phyloP scores from a whole-genome alignment of 768 basidiomycete species.

The Kwoniella dendrophila region DNA sequence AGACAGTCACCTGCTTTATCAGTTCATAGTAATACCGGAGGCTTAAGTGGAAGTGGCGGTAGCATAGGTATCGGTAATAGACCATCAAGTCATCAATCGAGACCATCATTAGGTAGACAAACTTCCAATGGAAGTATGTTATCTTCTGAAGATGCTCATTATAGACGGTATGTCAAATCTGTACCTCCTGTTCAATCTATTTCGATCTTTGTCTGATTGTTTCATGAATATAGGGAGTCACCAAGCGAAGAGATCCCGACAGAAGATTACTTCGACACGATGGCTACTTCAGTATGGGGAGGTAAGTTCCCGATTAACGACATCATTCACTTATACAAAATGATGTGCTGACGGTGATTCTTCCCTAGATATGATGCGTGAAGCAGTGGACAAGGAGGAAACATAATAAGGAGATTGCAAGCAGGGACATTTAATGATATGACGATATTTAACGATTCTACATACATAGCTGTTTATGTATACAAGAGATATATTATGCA shows the following conservation, averaged over 20 bases:
- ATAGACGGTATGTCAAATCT: conserved; percentile 27
- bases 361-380: conserved; percentile 45
- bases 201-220: neutral
- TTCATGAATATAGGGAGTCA: conserved; percentile 10
- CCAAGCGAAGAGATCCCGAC: conserved; percentile 17
- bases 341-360: neutral
- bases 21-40: too few species aligned
- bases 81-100: conserved; percentile 8
- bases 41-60: too few species aligned
- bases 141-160: conserved; percentile 39
- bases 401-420: conserved; percentile 8
- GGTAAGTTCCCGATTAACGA: conserved; percentile 29
- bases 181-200: neutral
- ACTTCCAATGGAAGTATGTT: conserved; percentile 39
- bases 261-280: conserved; percentile 26
- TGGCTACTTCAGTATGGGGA: conserved; percentile 42
- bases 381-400: conserved; percentile 40
- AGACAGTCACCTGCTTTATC: conserved; percentile 29
- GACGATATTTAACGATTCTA: neutral
- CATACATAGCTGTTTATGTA: too few species aligned
- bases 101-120: conserved; percentile 21
- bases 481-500: too few species aligned
- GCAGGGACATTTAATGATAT: neutral
- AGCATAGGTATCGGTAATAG: conserved; percentile 4
- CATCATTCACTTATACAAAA: too few species aligned